These are phyloP conservation scores for Chaetomium fimeti DNA, from an alignment of 495 filamentous ascomycete genomes.

Conservation along the genomic window DNA sequence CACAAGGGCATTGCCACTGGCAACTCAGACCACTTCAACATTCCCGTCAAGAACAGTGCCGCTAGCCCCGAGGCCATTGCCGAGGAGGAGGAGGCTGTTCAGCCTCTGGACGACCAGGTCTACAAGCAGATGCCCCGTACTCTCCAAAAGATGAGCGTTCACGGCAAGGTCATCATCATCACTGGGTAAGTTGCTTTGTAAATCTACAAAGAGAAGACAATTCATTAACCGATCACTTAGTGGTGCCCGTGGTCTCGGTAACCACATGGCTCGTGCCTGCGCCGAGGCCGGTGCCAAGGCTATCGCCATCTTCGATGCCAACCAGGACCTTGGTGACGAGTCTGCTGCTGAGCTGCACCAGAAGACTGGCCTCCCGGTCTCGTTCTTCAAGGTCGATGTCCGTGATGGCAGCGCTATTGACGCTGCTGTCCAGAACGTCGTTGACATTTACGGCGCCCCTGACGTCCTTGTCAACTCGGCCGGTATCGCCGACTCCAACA, in stretches of 20 bases:
- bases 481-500: constrained; percentile 72
- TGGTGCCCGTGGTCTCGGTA: constrained; percentile 72
- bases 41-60: constrained; percentile 66
- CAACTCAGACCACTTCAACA: constrained; percentile 66
- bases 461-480: constrained; percentile 80
- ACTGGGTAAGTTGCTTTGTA: constrained; percentile 58
- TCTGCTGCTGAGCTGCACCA: constrained; percentile 64
- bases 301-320: constrained; percentile 71
- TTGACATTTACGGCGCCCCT: constrained; percentile 61
- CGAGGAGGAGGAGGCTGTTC: constrained; percentile 38
- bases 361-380: constrained; percentile 65
- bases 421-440: constrained; percentile 57
- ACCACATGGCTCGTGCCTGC: constrained; percentile 72
- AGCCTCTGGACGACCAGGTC: constrained; percentile 45
- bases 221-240: constrained; percentile 43
- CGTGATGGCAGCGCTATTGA: constrained; percentile 63
- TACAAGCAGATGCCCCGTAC: constrained; percentile 55
- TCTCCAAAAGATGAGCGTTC: constrained; percentile 62
- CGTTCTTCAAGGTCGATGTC: constrained; percentile 76
- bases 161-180: constrained; percentile 66
- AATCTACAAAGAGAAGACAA: neutral
- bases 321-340: constrained; percentile 68
- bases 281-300: constrained; percentile 70
- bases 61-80: constrained; percentile 33
- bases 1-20: constrained; percentile 43